Evolutionary conservation across 345 rosid genomes (phyloP), one percentile per base, ranked within the genome.

Genomic region (Microthlaspi erraticum): DNA sequence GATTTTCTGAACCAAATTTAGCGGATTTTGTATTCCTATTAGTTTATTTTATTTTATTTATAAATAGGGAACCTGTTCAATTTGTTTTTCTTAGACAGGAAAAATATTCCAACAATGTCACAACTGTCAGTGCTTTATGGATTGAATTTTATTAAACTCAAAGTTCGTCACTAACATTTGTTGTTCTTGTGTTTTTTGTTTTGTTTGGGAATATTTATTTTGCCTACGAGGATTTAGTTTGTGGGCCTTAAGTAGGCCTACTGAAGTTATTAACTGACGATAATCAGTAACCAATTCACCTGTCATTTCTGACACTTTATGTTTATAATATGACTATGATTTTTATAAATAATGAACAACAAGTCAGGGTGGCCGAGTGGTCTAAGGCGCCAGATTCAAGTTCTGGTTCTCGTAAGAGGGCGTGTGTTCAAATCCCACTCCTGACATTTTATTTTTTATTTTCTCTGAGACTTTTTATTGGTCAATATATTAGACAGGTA

Each of bases 311-410:
- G n/a, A n/a, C n/a, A n/a, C n/a, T n/a, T n/a, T n/a, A n/a, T n/a
- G n/a, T n/a, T n/a, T n/a, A n/a, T n/a, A n/a, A n/a, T n/a, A n/a
- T n/a, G n/a, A n/a, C n/a, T n/a, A n/a, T n/a, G n/a, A n/a, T n/a
- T n/a, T n/a, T n/a, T n/a, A n/a, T n/a, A n/a, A 23, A 23, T 23
- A 23, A 23, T 23, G 0, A 23, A 23, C 1, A 23, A 23, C 26
- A 32, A 32, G 88, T 85, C 85, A 85, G 85, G 86, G 78, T 83
- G 86, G 86, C 86, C 88, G 87, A 84, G 88, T 78, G 88, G 88
- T 88, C 86, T 83, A 84, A 81, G 84, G 85, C 87, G 83, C 86
- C 83, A 81, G 87, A 83, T 91, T 84, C 87, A 83, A 86, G 86
- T 88, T 84, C 82, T 84, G 85, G 83, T 83, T 84, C 37, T 69